Evolutionary conservation across 257 asterid genomes (phyloP), one percentile per base, ranked within the genome.

Genomic region (Solanum ahanhuiri): DNA sequence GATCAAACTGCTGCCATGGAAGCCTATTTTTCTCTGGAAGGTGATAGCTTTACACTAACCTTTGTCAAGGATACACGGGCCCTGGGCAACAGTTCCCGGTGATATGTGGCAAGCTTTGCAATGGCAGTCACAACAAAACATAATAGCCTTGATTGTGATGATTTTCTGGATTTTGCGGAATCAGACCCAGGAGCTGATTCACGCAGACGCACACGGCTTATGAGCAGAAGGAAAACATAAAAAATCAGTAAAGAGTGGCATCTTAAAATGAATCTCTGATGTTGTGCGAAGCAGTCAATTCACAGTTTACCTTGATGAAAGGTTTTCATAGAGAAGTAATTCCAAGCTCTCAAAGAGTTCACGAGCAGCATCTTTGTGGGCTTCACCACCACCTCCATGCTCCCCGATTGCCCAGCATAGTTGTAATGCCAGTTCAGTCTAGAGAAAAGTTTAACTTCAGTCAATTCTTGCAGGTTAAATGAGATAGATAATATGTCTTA

Each of bases 371-470:
- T 96, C 96, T 87, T 94, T 95, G 90, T 93, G 96, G 86, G 96
- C 88, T 83, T 85, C 93, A 83, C 99, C 99, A 35, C 99, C 99
- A 3, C 98, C 99, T 86, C 99, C 99, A 89, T 93, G 89, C 90
- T 96, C 99, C 86, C 99, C 99, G 54, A 96, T 93, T 57, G 98
- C 99, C 99, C 99, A 96, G 87, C 99, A 95, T 79, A 96, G 91
- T 86, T 96, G 99, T 90, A 96, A 89, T 88, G 97, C 97, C 90
- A 96, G 86, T 90, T 96, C 99, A 81, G 94, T 92, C 98, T 96
- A 93, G 60, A 87, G 90, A 90, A 88, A 63, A 89, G 51, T 30
- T 48, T 4, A 28, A n/a, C 67, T 48, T 28, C 30, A 28, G 84
- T 79, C 41, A 79, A 18, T 81, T 48, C 67, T 48, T 81, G 22